phyloP scores from a whole-genome alignment of 768 basidiomycete species.

The Boletus sp. region DNA sequence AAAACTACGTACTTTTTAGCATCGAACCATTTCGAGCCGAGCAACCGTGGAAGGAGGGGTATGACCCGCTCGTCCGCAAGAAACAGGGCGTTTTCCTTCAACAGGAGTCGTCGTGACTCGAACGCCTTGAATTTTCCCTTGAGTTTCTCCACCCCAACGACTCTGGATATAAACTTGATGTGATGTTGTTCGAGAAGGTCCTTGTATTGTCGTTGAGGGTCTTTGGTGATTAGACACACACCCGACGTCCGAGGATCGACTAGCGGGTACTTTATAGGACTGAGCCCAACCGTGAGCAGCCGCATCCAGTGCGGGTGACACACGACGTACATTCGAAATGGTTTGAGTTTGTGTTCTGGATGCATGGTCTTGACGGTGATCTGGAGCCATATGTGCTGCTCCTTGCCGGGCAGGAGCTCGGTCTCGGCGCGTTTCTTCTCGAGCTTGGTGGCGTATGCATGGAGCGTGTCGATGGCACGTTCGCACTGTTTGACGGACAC shows the following conservation, averaged over 20 bases:
- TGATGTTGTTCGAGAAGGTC: slow-evolving; percentile 75
- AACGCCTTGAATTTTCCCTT: slow-evolving; percentile 90
- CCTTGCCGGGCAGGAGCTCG: slow-evolving; percentile 73
- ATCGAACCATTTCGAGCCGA: slow-evolving; percentile 89
- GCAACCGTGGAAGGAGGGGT: slow-evolving; percentile 78
- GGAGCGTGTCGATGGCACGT: slow-evolving; percentile 76
- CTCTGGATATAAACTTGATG: slow-evolving; percentile 87
- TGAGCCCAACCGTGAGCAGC: slow-evolving; percentile 7
- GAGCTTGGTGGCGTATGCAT: slow-evolving; percentile 63
- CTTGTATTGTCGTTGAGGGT: slow-evolving; percentile 95
- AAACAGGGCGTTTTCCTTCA: slow-evolving; percentile 90
- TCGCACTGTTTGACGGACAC: slow-evolving; percentile 72
- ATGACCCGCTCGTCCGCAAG: slow-evolving; percentile 90
- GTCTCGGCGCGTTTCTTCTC: slow-evolving; percentile 63
- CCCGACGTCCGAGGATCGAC: slow-evolving; percentile 78
- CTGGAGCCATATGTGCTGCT: slow-evolving; percentile 87
- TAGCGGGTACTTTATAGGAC: slow-evolving; percentile 76
- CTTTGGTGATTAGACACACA: slow-evolving; percentile 91
- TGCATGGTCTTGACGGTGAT: slow-evolving; percentile 83
- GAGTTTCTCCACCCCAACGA: slow-evolving; percentile 88
- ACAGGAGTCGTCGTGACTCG: slow-evolving; percentile 75
- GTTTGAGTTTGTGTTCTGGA: slow-evolving; percentile 72
- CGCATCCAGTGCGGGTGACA: neutral
- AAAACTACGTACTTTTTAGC: slow-evolving; percentile 80
- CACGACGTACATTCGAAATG: slow-evolving; percentile 71